Evolutionary conservation across 805 yeast genomes (phyloP).

Genomic region (Diddensiella transvaalensis): DNA sequence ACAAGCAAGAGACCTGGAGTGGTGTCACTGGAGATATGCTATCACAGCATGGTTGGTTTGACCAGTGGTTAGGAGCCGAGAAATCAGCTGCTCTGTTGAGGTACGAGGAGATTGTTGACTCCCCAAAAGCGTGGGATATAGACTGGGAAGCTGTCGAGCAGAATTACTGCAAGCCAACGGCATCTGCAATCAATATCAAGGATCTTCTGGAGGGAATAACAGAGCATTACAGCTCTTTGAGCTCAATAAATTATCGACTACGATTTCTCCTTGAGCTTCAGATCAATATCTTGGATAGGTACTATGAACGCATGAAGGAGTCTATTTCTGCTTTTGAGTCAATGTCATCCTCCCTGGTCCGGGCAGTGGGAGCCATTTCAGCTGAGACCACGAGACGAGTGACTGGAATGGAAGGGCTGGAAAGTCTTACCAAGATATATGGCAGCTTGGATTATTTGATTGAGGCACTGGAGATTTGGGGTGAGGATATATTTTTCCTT

Average conservation of each 20-base stretch:
- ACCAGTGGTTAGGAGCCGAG: constrained; percentile 54
- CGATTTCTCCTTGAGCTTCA: constrained; percentile 58
- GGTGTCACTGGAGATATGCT: constrained; percentile 40
- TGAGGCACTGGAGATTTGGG: constrained; percentile 42
- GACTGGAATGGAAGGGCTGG: constrained; percentile 36
- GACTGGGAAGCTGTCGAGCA: constrained; percentile 51
- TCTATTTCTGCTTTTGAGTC: constrained; percentile 45
- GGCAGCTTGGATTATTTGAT: constrained; percentile 38
- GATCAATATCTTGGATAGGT: constrained; percentile 50
- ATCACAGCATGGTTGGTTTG: constrained; percentile 32
- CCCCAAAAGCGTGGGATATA: constrained; percentile 50
- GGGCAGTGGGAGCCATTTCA: constrained; percentile 35
- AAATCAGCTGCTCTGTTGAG: constrained; percentile 41
- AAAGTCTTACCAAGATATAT: constrained; percentile 40
- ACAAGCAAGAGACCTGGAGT: constrained; percentile 36
- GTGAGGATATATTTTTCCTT: constrained; percentile 41
- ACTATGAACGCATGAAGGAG: constrained; percentile 42
- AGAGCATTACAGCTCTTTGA: constrained; percentile 42
- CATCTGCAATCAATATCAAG: constrained; percentile 54
- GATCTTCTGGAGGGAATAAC: constrained; percentile 58
- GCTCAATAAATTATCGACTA: constrained; percentile 51
- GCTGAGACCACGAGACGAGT: constrained; percentile 32
- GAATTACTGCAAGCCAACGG: constrained; percentile 55
- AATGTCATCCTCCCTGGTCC: constrained; percentile 33
- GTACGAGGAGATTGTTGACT: constrained; percentile 48